phyloP scores from a whole-genome alignment of 371 early-diverging fungal species.

The Mortierella sp. region DNA sequence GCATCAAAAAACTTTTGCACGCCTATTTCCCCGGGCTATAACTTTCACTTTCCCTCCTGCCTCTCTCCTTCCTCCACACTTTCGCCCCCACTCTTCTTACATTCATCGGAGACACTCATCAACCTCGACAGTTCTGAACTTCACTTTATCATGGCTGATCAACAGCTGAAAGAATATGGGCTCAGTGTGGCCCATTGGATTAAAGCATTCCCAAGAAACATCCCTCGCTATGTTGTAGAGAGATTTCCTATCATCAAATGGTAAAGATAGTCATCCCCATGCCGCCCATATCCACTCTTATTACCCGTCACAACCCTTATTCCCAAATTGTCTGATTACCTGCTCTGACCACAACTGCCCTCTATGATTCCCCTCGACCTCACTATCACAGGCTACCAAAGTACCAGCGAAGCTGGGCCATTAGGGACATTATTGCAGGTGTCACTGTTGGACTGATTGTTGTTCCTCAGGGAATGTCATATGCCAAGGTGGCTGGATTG shows the following conservation, averaged over 20 bases:
- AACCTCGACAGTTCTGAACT: not conserved
- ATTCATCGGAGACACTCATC: not conserved
- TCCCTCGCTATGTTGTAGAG: slow-evolving; percentile 42
- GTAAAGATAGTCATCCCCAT: slow-evolving; percentile 12
- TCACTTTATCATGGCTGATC: slow-evolving; percentile 39
- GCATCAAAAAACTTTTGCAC: not conserved
- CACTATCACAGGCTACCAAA: slow-evolving; percentile 48
- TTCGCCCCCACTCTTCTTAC: not conserved
- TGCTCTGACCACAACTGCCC: not conserved
- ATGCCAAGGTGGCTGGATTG: slow-evolving; percentile 86
- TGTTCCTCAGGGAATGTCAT: slow-evolving; percentile 88
- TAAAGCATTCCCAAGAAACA: slow-evolving; percentile 41
- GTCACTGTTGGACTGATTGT: slow-evolving; percentile 87
- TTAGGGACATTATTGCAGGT: slow-evolving; percentile 89
- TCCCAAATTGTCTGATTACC: not conserved
- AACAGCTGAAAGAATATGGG: slow-evolving; percentile 37
- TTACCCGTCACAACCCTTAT: no score
- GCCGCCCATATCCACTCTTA: not conserved
- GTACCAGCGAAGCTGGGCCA: slow-evolving; percentile 73
- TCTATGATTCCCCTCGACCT: not conserved
- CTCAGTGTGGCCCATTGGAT: slow-evolving; percentile 23
- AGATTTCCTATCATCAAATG: slow-evolving; percentile 55
- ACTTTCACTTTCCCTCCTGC: not conserved
- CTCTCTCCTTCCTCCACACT: not conserved
- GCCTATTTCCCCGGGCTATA: not conserved